phyloP scores from a whole-genome alignment of 2,329 filamentous ascomycete genomes.

The Cladobotryum mycophilum region DNA sequence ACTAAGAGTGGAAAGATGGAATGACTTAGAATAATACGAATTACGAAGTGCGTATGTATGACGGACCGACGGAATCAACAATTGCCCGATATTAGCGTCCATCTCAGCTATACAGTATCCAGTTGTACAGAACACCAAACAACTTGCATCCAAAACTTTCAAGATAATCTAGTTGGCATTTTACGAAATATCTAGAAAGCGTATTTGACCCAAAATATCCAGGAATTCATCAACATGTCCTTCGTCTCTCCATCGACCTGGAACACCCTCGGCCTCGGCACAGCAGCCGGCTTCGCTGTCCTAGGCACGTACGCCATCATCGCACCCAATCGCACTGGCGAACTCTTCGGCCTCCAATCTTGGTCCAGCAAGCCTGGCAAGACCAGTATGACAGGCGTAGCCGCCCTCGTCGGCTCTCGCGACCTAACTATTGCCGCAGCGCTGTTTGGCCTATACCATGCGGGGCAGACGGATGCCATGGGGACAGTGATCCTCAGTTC shows the following conservation, averaged over 20 bases:
- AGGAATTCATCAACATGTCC: neutral
- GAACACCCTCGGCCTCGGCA: constrained; percentile 16
- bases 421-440: constrained; percentile 13
- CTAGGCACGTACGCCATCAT: constrained; percentile 13
- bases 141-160: no score
- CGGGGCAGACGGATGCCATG: constrained; percentile 12
- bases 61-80: neutral
- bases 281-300: constrained; percentile 13
- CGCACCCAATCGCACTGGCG: constrained; percentile 8
- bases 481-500: constrained; percentile 16
- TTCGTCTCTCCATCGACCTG: constrained; percentile 12
- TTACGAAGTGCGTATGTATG: neutral
- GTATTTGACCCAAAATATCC: neutral
- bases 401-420: constrained; percentile 11
- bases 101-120: no score
- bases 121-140: no score
- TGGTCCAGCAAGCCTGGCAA: neutral
- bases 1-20: no score
- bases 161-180: no score
- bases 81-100: neutral
- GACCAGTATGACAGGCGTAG: constrained; percentile 1
- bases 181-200: no score
- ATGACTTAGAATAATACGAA: neutral
- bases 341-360: constrained; percentile 13
- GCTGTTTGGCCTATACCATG: constrained; percentile 8